These are phyloP conservation scores for Hortiboletus flavorubellus DNA, from an alignment of 768 basidiomycete species.

Conservation along the genomic window DNA sequence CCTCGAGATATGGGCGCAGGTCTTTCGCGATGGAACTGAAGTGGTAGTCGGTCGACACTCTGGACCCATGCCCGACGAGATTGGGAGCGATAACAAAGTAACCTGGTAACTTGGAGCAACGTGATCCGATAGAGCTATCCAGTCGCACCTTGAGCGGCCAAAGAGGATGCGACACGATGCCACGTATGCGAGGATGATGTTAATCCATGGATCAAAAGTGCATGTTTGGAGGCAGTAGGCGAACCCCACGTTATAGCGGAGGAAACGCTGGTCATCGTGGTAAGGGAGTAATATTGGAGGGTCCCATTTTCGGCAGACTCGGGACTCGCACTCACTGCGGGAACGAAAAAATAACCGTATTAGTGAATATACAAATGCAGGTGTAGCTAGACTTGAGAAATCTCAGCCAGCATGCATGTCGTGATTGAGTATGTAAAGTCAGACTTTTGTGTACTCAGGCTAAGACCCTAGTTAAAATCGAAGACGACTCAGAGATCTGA, in stretches of 20 bases:
- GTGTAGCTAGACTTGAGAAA: no score
- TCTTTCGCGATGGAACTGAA: constrained; percentile 12
- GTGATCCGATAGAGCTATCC: no score
- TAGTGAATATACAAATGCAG: no score
- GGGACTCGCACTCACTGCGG: neutral
- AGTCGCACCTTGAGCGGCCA: constrained; percentile 16
- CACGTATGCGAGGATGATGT: constrained; percentile 18
- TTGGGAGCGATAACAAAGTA: constrained; percentile 25
- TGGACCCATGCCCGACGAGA: constrained; percentile 16
- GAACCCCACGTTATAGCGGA: constrained; percentile 21
- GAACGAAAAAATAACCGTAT: no score
- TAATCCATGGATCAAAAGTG: constrained; percentile 24
- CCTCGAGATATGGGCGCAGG: constrained; percentile 18
- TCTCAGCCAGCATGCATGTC: no score
- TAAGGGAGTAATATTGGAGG: neutral
- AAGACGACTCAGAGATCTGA: no score
- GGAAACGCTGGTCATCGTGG: constrained; percentile 10
- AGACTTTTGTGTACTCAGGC: no score
- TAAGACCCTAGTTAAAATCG: no score
- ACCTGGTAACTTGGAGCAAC: constrained; percentile 2
- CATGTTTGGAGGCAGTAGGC: constrained; percentile 16
- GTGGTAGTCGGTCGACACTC: constrained; percentile 12
- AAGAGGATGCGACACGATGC: constrained; percentile 14
- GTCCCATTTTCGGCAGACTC: neutral
- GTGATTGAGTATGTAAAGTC: no score